phyloP scores from a whole-genome alignment of 2,329 filamentous ascomycete genomes.

The Exophiala xenobiotica region DNA sequence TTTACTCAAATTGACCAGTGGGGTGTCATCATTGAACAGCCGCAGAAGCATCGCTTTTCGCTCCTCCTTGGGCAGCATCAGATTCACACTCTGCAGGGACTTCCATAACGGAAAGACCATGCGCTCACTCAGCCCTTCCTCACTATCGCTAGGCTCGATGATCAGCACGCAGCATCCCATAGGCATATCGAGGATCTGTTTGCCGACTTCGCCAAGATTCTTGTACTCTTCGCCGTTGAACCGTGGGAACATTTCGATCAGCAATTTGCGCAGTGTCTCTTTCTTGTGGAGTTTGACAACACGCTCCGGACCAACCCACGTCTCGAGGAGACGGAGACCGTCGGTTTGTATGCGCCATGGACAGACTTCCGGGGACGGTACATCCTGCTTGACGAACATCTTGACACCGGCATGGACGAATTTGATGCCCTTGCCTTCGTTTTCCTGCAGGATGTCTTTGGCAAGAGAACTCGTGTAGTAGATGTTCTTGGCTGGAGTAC shows the following conservation, averaged over 20 bases:
- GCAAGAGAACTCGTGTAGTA: constrained; percentile 90
- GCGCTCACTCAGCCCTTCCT: constrained; percentile 66
- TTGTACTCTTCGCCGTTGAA: constrained; percentile 72
- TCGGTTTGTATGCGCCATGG: constrained; percentile 95
- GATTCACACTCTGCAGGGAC: constrained; percentile 84
- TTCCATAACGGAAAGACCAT: constrained; percentile 94
- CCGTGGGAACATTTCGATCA: constrained; percentile 96
- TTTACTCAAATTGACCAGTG: constrained; percentile 65
- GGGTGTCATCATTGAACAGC: constrained; percentile 85
- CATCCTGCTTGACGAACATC: constrained; percentile 98
- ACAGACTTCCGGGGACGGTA: constrained; percentile 80
- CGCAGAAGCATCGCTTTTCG: constrained; percentile 86
- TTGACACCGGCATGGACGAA: constrained; percentile 97
- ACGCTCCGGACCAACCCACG: constrained; percentile 78
- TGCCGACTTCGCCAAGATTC: constrained; percentile 81
- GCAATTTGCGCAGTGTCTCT: constrained; percentile 75
- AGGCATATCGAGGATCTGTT: constrained; percentile 71
- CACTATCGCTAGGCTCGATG: constrained; percentile 69
- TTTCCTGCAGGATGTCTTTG: constrained; percentile 79
- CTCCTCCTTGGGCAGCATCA: constrained; percentile 98
- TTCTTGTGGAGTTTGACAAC: constrained; percentile 73
- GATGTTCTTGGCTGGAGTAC: constrained; percentile 86
- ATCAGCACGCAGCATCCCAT: constrained; percentile 92
- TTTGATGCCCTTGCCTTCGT: constrained; percentile 87
- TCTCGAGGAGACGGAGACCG: constrained; percentile 85